Evolutionary conservation across 129 eudicot species (phyloP).

Genomic region (Helianthus tuberosus): DNA sequence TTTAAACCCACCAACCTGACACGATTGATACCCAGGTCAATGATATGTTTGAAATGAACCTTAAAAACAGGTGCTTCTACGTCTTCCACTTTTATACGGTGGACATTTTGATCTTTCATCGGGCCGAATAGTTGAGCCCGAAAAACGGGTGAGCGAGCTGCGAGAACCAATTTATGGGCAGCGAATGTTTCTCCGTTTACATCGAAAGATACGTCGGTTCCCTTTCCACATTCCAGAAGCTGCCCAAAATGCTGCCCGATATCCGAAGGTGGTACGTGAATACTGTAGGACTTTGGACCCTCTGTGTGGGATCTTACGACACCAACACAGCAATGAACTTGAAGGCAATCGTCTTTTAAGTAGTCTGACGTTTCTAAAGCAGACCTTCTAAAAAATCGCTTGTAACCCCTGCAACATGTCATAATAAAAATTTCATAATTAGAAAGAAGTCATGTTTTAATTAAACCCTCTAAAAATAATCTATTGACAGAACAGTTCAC

Average conservation of each 20-base stretch:
- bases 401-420: slow-evolving; percentile 76
- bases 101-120: slow-evolving; percentile 49
- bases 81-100: slow-evolving; percentile 45
- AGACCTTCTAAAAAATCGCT: slow-evolving; percentile 69
- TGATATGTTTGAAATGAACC: slow-evolving; percentile 34
- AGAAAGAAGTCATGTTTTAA: neutral
- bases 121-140: slow-evolving; percentile 72
- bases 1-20: too few relatives aligned
- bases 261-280: slow-evolving; percentile 64
- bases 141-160: slow-evolving; percentile 72
- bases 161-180: slow-evolving; percentile 67
- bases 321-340: slow-evolving; percentile 85
- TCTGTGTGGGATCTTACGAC: slow-evolving; percentile 78
- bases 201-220: slow-evolving; percentile 54
- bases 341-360: slow-evolving; percentile 88
- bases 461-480: neutral
- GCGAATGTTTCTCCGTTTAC: slow-evolving; percentile 58
- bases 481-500: neutral
- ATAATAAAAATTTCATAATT: too few relatives aligned
- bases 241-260: slow-evolving; percentile 59
- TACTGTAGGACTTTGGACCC: slow-evolving; percentile 68
- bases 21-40: too few relatives aligned
- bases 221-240: slow-evolving; percentile 53
- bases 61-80: slow-evolving; percentile 57
- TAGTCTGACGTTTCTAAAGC: slow-evolving; percentile 68